phyloP scores from a whole-genome alignment of 768 basidiomycete genomes.

The Rhodotorula babjevae region DNA sequence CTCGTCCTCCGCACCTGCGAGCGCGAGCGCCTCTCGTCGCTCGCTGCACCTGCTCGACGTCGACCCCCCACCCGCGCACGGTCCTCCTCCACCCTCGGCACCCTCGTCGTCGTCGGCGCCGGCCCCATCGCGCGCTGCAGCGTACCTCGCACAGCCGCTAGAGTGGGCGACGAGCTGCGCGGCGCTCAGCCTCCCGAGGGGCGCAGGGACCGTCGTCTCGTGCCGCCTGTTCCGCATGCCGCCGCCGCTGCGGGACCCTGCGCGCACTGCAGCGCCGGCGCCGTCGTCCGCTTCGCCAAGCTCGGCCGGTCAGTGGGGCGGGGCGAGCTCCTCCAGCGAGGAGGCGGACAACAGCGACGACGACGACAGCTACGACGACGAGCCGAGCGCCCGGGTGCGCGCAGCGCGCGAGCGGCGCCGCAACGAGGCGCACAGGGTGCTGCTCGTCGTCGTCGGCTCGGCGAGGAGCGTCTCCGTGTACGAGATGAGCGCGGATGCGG shows the following conservation, averaged over 20 bases:
- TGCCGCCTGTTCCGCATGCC: constrained; percentile 18
- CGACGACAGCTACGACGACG: constrained; percentile 9
- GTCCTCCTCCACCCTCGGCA: background rate
- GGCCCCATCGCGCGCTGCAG: too few relatives aligned
- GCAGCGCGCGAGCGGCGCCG: background rate
- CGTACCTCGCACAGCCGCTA: constrained; percentile 5
- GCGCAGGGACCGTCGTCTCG: constrained; percentile 5
- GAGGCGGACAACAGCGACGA: background rate
- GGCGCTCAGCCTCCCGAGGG: constrained; percentile 6
- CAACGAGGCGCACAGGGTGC: background rate
- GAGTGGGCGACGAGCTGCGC: constrained; percentile 10
- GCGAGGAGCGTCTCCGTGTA: constrained; percentile 12
- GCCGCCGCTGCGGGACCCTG: too few relatives aligned
- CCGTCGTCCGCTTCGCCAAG: background rate
- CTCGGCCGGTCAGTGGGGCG: too few relatives aligned
- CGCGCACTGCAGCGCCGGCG: too few relatives aligned
- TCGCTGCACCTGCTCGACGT: too few relatives aligned
- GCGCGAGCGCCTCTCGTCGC: too few relatives aligned
- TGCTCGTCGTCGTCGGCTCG: constrained; percentile 25
- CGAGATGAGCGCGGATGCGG: constrained; percentile 6
- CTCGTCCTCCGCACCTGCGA: too few relatives aligned
- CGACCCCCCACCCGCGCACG: too few relatives aligned
- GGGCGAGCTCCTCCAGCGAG: too few relatives aligned
- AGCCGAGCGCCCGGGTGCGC: background rate
- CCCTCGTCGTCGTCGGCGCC: too few relatives aligned